A percentile compares a stretch with the other conserved stretches of the same genome.
Evolutionary conservation across 371 early-diverging fungal species (phyloP).

Genomic region (Mucor irregularis): DNA sequence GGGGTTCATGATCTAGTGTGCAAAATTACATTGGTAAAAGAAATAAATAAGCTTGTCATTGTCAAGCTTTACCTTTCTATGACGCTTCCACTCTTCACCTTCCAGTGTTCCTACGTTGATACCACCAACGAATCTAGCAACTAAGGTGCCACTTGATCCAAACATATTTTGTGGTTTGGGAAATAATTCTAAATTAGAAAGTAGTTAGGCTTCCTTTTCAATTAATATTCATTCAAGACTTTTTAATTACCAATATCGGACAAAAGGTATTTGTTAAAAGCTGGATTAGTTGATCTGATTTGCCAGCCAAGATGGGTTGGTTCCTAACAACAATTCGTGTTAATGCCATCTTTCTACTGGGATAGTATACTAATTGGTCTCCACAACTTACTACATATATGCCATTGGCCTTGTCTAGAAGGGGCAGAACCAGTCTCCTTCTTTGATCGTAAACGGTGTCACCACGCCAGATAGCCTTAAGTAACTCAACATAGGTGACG

Average conservation of each 20-base stretch:
- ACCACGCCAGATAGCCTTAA: background rate
- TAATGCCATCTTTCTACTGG: too few species aligned
- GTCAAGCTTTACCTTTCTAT: conserved; percentile 8
- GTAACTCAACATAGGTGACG: conserved; percentile 1
- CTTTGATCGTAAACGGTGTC: background rate
- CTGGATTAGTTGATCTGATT: conserved; percentile 8
- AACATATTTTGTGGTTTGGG: conserved; percentile 4
- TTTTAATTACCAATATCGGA: conserved; percentile 4
- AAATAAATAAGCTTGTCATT: background rate
- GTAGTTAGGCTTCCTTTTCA: too few species aligned
- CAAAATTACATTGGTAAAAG: background rate
- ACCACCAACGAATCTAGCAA: conserved; percentile 13
- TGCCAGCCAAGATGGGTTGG: conserved; percentile 12
- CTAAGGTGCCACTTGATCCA: background rate
- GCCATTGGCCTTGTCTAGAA: conserved; percentile 9
- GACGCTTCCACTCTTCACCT: conserved; percentile 16
- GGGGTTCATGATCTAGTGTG: conserved; percentile 12
- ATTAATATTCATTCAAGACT: background rate
- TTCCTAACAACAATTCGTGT: conserved; percentile 1
- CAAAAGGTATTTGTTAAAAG: conserved; percentile 1
- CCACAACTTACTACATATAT: conserved; percentile 8
- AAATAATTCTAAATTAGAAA: background rate
- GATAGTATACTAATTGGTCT: background rate
- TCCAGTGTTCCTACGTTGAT: background rate
- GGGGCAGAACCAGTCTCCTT: background rate